Conservation (phyloP, 1,139 yeast species). For the Yamadazyma siamensis region DNA sequence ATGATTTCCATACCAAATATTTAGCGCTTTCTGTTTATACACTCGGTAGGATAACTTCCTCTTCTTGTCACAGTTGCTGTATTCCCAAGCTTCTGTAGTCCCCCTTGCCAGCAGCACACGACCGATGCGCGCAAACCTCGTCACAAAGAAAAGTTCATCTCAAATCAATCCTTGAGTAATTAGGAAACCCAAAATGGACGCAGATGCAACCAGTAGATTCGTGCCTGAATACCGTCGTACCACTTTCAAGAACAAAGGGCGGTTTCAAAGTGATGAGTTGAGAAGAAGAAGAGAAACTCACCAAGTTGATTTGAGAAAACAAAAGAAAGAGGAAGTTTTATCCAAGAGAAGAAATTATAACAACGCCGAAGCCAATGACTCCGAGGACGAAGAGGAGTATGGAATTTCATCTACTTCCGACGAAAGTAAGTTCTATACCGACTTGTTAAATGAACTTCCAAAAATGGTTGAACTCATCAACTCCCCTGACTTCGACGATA, state of each 20-base stretch:
- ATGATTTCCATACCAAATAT: too few relatives aligned
- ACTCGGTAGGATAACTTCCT: too few relatives aligned
- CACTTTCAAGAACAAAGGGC: constrained; percentile 89
- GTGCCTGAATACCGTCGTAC: constrained; percentile 98
- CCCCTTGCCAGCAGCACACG: constrained; percentile 1
- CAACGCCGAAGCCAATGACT: constrained; percentile 42
- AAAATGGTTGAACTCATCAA: constrained; percentile 79
- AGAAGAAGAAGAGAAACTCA: constrained; percentile 98
- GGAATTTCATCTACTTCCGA: constrained; percentile 29
- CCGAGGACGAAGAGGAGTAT: constrained; percentile 45
- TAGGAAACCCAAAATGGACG: constrained; percentile 50
- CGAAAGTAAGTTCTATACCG: constrained; percentile 50
- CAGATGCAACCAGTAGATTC: constrained; percentile 79
- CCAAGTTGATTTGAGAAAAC: constrained; percentile 94
- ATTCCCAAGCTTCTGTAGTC: too few relatives aligned
- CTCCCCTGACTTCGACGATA: constrained; percentile 74
- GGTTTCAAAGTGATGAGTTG: constrained; percentile 92
- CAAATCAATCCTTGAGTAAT: not conserved
- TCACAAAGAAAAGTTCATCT: constrained; percentile 3
- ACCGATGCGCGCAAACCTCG: constrained; percentile 5
- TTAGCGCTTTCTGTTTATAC: too few relatives aligned
- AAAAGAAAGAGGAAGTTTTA: constrained; percentile 91
- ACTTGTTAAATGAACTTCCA: constrained; percentile 76
- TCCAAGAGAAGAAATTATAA: constrained; percentile 78
- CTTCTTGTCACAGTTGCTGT: too few relatives aligned